phyloP scores from a whole-genome alignment of 441 rosid genomes.

The Populus hybrid region DNA sequence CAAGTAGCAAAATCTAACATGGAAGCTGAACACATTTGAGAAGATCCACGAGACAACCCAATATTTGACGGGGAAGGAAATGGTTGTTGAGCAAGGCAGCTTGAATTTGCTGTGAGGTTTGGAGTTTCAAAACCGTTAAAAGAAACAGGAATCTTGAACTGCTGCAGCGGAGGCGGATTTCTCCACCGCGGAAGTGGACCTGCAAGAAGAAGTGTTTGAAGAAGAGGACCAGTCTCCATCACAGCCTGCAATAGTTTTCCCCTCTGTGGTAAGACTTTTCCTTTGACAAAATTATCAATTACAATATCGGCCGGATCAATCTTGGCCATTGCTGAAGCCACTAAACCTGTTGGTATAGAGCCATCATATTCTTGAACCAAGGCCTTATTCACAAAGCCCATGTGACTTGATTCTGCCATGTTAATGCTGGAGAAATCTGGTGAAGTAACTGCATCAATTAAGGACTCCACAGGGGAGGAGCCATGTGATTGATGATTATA shows the following conservation, averaged over 20 bases:
- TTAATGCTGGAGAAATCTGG: constrained; percentile 64
- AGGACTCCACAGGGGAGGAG: constrained; percentile 67
- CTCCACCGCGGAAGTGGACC: constrained; percentile 93
- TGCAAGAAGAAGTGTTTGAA: constrained; percentile 67
- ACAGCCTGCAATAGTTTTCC: constrained; percentile 75
- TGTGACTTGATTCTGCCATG: constrained; percentile 45
- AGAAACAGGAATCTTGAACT: constrained; percentile 50
- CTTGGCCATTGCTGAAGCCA: constrained; percentile 25
- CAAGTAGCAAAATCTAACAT: constrained; percentile 44
- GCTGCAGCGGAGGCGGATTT: constrained; percentile 76
- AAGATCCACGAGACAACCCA: constrained; percentile 28
- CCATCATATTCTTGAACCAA: constrained; percentile 25
- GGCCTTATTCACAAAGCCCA: constrained; percentile 31
- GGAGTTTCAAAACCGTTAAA: constrained; percentile 28
- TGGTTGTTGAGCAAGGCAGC: constrained; percentile 14
- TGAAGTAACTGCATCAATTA: constrained; percentile 68
- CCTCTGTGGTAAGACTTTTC: constrained; percentile 54
- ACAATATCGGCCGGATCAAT: constrained; percentile 39
- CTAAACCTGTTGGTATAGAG: constrained; percentile 6
- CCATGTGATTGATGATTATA: constrained; percentile 44
- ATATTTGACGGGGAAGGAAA: constrained; percentile 12
- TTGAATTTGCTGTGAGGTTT: constrained; percentile 5
- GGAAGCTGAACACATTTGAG: constrained; percentile 47
- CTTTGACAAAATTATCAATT: constrained; percentile 48
- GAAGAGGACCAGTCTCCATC: constrained; percentile 74